Percentiles rank a stretch among this genome's conserved stretches.
phyloP scores from a whole-genome alignment of 169 alveolate species.

The Plasmodium yoelii region DNA sequence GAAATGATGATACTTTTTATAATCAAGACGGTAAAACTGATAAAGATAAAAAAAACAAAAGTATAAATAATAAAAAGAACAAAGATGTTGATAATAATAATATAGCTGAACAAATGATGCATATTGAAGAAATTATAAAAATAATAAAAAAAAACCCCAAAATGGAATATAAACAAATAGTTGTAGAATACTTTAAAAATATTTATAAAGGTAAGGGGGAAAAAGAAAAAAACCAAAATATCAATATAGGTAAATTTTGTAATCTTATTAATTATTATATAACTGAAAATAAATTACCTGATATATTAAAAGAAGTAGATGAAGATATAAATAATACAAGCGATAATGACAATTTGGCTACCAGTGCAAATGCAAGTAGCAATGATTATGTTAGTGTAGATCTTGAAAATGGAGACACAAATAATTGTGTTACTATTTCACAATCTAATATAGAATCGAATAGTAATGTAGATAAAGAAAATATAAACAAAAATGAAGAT shows the following conservation, averaged over 20 bases:
- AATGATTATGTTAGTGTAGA: not conserved
- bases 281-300: not conserved
- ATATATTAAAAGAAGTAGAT: not conserved
- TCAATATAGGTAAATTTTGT: not conserved
- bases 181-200: conserved; percentile 4
- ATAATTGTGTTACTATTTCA: not conserved
- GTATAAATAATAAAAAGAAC: not conserved
- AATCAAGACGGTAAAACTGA: not conserved
- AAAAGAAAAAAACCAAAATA: conserved; percentile 5
- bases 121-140: not conserved
- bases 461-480: not conserved
- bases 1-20: not conserved
- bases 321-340: not conserved
- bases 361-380: not conserved
- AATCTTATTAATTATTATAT: conserved; percentile 10
- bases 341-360: not conserved
- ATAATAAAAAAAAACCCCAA: not conserved
- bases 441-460: not conserved
- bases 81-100: not conserved
- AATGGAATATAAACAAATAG: not conserved
- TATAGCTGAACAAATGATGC: not conserved
- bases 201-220: not conserved
- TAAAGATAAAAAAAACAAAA: not conserved
- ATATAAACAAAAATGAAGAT: not conserved
- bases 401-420: not conserved